A percentile compares a stretch with the other conserved stretches of the same genome.
Conservation (phyloP, 2,329 filamentous ascomycete species). For the Colletotrichum eleusines region DNA sequence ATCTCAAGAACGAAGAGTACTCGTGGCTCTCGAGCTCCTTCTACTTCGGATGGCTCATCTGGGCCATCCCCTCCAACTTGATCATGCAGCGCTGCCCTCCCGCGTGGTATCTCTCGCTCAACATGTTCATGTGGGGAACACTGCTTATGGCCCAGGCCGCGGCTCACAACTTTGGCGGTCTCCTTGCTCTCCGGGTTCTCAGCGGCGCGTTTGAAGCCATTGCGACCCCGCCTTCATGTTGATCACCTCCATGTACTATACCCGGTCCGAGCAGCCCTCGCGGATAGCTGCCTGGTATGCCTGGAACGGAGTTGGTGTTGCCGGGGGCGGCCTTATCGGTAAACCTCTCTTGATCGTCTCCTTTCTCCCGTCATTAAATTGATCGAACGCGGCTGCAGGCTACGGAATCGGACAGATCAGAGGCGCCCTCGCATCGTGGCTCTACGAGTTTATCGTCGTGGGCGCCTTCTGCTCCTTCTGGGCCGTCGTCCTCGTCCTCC, state of each 20-base stretch:
- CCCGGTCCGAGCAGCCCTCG: conserved; percentile 70
- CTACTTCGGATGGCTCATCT: conserved; percentile 55
- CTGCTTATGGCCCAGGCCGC: conserved; percentile 64
- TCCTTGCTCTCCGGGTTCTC: conserved; percentile 68
- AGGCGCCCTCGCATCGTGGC: conserved; percentile 70
- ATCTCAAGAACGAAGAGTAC: conserved; percentile 69
- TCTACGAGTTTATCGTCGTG: conserved; percentile 77
- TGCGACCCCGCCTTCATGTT: conserved; percentile 66
- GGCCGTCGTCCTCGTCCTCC: conserved; percentile 68
- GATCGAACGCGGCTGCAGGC: conserved; percentile 44
- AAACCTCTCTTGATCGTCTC: background rate
- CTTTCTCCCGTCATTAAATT: background rate
- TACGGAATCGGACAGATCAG: conserved; percentile 72
- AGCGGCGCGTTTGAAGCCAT: conserved; percentile 74
- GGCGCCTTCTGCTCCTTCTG: conserved; percentile 68
- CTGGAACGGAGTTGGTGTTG: conserved; percentile 70
- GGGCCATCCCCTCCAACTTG: conserved; percentile 50
- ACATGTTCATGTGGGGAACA: conserved; percentile 68
- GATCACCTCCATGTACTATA: conserved; percentile 75
- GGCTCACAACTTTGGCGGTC: conserved; percentile 65
- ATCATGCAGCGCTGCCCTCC: conserved; percentile 50
- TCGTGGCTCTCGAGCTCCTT: conserved; percentile 55
- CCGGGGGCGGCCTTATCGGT: conserved; percentile 64
- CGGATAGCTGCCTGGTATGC: conserved; percentile 71
- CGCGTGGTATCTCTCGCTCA: conserved; percentile 54